Base-by-base conservation (phyloP, 805 yeast genomes). In the Debaryomyces castellii region DNA sequence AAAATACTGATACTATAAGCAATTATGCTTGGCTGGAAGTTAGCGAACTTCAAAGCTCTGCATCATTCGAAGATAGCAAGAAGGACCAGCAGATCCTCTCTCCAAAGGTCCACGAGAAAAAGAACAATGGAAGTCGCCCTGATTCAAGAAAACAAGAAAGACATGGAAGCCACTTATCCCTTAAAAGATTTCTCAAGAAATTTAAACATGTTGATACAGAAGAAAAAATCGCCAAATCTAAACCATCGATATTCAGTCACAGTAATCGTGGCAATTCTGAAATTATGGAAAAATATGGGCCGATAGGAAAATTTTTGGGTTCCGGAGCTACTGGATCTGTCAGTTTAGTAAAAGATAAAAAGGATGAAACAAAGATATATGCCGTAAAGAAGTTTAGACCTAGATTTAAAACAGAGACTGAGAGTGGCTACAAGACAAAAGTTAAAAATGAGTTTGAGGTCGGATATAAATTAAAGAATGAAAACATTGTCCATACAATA, bases 271-370 rank as follows among this genome's bases (percentile, higher is more conserved):
- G 60, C 4, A 43, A 50, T 47, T 53, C 67, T 14, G 59, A 58
- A 8, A 48, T 71, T 20, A 62, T 58, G 44, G 52, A 81, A 43
- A 84, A 85, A 55, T 89, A 89, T 64, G 94, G 95, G 34, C 47
- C 60, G 5, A 74, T 81, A 20, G 95, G 95, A 10, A 77, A 78
- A 50, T 71, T 85, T 18, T 71, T 89, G 41, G 98, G 98, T 18
- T 82, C 91, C 47, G 98, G 98, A 11, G 97, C 97, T 1, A 91
- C 96, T 20, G 97, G 98, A 1, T 85, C 94, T 0, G 98, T 91
- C n/a, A 78, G 86, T 35, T 75, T 89, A 43, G 85, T 90, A 48
- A 80, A 81, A 47, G 77, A 86, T 43, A 74, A 79, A 24, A 62
- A 77, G 0, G 83, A 83, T 51, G 54, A 64, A 7, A 40, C 44